Conservation (phyloP, 495 filamentous ascomycete genomes). For the Tuber brumale region DNA sequence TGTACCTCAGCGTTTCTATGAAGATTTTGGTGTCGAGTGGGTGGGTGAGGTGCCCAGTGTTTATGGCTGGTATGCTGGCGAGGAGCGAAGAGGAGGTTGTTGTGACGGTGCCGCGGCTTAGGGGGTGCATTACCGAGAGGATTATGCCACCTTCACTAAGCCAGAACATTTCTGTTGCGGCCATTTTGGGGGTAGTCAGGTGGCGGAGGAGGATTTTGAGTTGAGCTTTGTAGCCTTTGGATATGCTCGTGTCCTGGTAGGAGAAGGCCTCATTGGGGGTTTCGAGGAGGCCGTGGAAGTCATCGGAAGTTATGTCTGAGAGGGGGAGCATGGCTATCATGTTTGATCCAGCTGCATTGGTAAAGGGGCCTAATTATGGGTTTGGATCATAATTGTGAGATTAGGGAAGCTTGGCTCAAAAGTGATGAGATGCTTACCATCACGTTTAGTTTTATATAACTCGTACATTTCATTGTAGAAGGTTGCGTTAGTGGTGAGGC, state of each 20-base stretch:
- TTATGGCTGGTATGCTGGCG: not conserved
- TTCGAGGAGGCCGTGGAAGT: not conserved
- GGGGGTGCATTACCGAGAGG: conserved; percentile 30
- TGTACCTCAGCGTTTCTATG: not conserved
- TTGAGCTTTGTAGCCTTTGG: conserved; percentile 6
- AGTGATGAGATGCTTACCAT: conserved; percentile 15
- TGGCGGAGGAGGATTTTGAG: not conserved
- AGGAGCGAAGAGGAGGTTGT: conserved; percentile 40
- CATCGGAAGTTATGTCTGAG: not conserved
- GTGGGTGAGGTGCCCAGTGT: conserved; percentile 21
- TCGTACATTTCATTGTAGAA: conserved; percentile 45
- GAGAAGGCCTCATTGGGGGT: not conserved
- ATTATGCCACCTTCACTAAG: not conserved
- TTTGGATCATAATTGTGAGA: not conserved
- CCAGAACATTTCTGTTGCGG: not conserved
- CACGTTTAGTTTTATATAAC: conserved; percentile 38
- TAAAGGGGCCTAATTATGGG: not conserved
- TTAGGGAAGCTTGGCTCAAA: not conserved
- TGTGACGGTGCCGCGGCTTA: conserved; percentile 44
- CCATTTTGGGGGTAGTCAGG: not conserved
- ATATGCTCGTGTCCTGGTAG: not conserved
- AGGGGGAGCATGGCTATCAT: conserved; percentile 8
- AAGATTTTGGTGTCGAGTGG: not conserved
- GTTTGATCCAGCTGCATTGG: not conserved
- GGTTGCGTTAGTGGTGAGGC: conserved; percentile 40